These are phyloP conservation scores for Mycena chlorophos DNA, from an alignment of 768 basidiomycete species.

Conservation along the genomic window DNA sequence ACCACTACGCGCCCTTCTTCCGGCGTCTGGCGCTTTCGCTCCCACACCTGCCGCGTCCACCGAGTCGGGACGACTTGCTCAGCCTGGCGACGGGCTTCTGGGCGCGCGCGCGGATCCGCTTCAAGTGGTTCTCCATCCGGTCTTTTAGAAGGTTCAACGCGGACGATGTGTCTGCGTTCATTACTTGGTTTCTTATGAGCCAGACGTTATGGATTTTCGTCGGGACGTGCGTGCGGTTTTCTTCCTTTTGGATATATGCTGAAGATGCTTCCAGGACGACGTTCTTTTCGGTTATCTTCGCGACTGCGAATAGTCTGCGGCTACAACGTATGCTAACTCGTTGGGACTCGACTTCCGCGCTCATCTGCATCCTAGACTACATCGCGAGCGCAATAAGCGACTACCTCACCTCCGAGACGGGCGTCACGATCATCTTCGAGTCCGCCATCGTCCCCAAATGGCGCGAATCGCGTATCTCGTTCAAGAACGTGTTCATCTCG, in stretches of 20 bases:
- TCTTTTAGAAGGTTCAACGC: slow-evolving; percentile 94
- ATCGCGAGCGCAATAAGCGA: slow-evolving; percentile 87
- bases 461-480: slow-evolving; percentile 93
- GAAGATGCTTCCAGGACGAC: slow-evolving; percentile 63
- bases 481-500: slow-evolving; percentile 95
- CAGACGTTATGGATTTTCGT: slow-evolving; percentile 95
- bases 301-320: slow-evolving; percentile 82
- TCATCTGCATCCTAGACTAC: slow-evolving; percentile 68
- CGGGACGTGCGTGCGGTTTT: slow-evolving; percentile 72
- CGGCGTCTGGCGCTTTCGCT: slow-evolving; percentile 75
- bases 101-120: slow-evolving; percentile 84
- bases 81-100: slow-evolving; percentile 87
- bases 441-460: slow-evolving; percentile 97
- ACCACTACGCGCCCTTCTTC: slow-evolving; percentile 81
- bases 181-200: slow-evolving; percentile 94
- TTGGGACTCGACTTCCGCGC: slow-evolving; percentile 4
- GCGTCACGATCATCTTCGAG: slow-evolving; percentile 93
- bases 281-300: slow-evolving; percentile 92
- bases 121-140: slow-evolving; percentile 96
- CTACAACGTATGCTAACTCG: slow-evolving; percentile 63
- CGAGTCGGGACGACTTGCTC: slow-evolving; percentile 87
- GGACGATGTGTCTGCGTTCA: slow-evolving; percentile 95
- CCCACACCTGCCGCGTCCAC: slow-evolving; percentile 67
- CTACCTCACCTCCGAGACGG: slow-evolving; percentile 91
- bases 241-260: neutral